Percentiles rank a stretch among this genome's conserved stretches.
Evolutionary conservation across 805 yeast species (phyloP).

Genomic region (Candida boleticola): DNA sequence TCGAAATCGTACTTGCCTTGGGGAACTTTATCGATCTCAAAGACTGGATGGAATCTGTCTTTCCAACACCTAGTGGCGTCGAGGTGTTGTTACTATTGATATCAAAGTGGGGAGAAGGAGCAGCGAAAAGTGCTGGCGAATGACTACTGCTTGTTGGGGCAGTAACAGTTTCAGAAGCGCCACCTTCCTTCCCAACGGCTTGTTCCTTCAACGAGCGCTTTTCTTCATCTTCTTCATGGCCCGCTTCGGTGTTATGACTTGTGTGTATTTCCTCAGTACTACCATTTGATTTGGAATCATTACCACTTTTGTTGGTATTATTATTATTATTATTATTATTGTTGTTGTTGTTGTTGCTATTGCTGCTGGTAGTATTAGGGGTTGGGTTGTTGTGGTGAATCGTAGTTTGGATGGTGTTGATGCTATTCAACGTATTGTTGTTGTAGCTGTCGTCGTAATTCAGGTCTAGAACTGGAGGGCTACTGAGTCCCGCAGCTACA

Average conservation of each 20-base stretch:
- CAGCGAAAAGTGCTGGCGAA: background rate
- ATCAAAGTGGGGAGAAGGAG: constrained; percentile 1
- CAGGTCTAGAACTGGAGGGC: constrained; percentile 4
- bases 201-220: background rate
- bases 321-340: constrained; percentile 5
- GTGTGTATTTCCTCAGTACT: no score
- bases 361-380: background rate
- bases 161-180: background rate
- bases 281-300: background rate
- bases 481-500: background rate
- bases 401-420: background rate
- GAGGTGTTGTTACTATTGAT: constrained; percentile 7
- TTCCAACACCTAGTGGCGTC: background rate
- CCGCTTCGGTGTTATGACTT: no score
- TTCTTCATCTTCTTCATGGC: background rate
- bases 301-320: background rate
- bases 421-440: background rate
- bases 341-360: constrained; percentile 5
- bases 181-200: background rate
- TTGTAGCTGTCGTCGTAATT: constrained; percentile 7
- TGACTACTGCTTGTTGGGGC: background rate
- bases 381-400: background rate
- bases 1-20: background rate
- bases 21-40: constrained; percentile 5
- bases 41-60: constrained; percentile 4